These are phyloP conservation scores for Ogataea minuta DNA, from an alignment of 805 yeast genomes.

Conservation along the genomic window DNA sequence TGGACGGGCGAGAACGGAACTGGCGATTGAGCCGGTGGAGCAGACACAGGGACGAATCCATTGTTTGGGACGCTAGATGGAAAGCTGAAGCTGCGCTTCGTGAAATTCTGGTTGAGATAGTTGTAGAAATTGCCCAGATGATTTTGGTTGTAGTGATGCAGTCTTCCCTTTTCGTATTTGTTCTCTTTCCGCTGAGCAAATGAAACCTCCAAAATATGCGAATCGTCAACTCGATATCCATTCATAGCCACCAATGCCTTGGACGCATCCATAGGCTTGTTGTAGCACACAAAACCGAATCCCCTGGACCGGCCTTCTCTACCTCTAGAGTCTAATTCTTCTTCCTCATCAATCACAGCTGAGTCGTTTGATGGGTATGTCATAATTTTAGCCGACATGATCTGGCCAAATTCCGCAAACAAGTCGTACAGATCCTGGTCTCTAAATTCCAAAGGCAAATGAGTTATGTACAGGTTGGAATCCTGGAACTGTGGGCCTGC, in stretches of 20 bases:
- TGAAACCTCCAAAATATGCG: slow-evolving; percentile 46
- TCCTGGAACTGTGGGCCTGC: slow-evolving; percentile 57
- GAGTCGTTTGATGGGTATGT: slow-evolving; percentile 40
- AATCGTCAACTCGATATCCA: slow-evolving; percentile 42
- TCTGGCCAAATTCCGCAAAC: slow-evolving; percentile 48
- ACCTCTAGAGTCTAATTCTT: slow-evolving; percentile 1
- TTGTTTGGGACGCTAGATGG: slow-evolving; percentile 9
- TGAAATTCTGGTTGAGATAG: slow-evolving; percentile 22
- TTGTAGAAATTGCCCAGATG: slow-evolving; percentile 31
- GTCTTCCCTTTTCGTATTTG: slow-evolving; percentile 37
- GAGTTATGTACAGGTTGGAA: slow-evolving; percentile 70
- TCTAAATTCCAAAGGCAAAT: slow-evolving; percentile 52
- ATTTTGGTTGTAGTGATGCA: slow-evolving; percentile 37
- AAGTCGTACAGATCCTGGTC: slow-evolving; percentile 50
- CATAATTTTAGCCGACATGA: slow-evolving; percentile 56
- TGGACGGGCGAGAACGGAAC: slow-evolving; percentile 1
- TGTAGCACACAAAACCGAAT: slow-evolving; percentile 79
- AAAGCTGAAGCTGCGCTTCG: slow-evolving; percentile 17
- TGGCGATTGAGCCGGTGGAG: slow-evolving; percentile 3
- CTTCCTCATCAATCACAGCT: slow-evolving; percentile 10
- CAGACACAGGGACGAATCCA: slow-evolving; percentile 4
- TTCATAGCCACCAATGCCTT: slow-evolving; percentile 66
- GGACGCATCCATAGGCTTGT: slow-evolving; percentile 62
- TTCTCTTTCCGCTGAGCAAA: slow-evolving; percentile 75
- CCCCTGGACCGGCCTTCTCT: slow-evolving; percentile 54